Evolutionary conservation across 768 basidiomycete species (phyloP).

Genomic region (Mycena belliarum): DNA sequence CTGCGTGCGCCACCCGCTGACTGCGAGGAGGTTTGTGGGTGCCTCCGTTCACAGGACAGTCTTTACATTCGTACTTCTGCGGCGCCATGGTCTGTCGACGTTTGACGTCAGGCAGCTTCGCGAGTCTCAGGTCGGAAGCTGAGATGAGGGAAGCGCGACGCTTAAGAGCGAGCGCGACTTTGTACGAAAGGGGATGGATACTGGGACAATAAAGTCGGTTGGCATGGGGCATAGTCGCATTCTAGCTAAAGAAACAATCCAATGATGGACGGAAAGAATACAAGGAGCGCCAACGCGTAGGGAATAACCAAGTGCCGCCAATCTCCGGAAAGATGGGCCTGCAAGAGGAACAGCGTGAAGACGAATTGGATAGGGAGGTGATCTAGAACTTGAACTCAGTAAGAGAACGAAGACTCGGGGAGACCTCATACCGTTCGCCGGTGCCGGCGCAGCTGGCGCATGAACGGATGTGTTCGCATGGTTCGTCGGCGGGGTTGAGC

Average conservation of each 20-base stretch:
- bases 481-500: not conserved
- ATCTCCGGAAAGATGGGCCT: slow-evolving; percentile 6
- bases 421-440: not conserved
- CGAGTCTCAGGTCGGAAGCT: not conserved
- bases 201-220: no score
- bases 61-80: slow-evolving; percentile 1
- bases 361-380: slow-evolving; percentile 9
- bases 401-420: slow-evolving; percentile 2
- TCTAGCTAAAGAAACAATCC: slow-evolving; percentile 8
- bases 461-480: not conserved
- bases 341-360: slow-evolving; percentile 10
- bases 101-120: slow-evolving; percentile 4
- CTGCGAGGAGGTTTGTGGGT: not conserved
- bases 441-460: not conserved
- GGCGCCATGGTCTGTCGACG: slow-evolving; percentile 4
- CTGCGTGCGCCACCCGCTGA: not conserved
- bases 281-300: no score
- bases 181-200: slow-evolving; percentile 10
- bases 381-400: slow-evolving; percentile 8
- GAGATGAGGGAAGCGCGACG: not conserved
- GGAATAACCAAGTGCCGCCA: slow-evolving; percentile 10
- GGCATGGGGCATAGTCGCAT: not conserved
- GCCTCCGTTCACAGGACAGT: slow-evolving; percentile 12
- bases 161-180: not conserved
- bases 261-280: not conserved